phyloP scores from a whole-genome alignment of 1,284 basidiomycete species.

The Sutorius eximius region DNA sequence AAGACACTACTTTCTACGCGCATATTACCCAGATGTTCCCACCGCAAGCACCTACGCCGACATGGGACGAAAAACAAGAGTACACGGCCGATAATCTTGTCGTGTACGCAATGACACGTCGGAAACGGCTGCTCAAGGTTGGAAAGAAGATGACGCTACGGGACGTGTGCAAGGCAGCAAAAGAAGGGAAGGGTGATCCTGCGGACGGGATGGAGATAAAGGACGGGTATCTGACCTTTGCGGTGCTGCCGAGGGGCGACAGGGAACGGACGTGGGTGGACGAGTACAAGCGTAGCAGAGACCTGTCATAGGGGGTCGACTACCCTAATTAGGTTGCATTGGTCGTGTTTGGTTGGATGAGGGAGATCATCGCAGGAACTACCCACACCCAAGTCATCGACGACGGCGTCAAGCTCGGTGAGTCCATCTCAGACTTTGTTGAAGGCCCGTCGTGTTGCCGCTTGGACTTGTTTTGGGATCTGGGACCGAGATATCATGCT shows the following conservation, averaged over 20 bases:
- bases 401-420: slow-evolving; percentile 47
- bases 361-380: slow-evolving; percentile 9
- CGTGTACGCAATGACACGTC: slow-evolving; percentile 81
- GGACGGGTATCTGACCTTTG: slow-evolving; percentile 85
- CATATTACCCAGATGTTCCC: slow-evolving; percentile 87
- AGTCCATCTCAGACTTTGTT: slow-evolving; percentile 36
- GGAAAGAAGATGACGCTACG: slow-evolving; percentile 85
- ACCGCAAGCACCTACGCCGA: slow-evolving; percentile 55
- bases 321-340: slow-evolving; percentile 23
- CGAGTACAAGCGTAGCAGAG: slow-evolving; percentile 75
- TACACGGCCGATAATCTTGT: slow-evolving; percentile 70
- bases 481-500: slow-evolving; percentile 21
- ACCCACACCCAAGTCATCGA: slow-evolving; percentile 35
- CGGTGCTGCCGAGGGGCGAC: slow-evolving; percentile 82
- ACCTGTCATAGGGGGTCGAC: slow-evolving; percentile 14
- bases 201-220: slow-evolving; percentile 83
- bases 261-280: slow-evolving; percentile 86
- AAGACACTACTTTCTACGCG: slow-evolving; percentile 79
- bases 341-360: slow-evolving; percentile 33
- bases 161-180: slow-evolving; percentile 70
- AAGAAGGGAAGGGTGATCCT: slow-evolving; percentile 56
- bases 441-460: slow-evolving; percentile 6
- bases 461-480: slow-evolving; percentile 8
- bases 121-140: slow-evolving; percentile 80
- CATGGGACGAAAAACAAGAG: slow-evolving; percentile 79